phyloP scores from a whole-genome alignment of 257 asterid genomes.

The Capsicum rhomboideum region DNA sequence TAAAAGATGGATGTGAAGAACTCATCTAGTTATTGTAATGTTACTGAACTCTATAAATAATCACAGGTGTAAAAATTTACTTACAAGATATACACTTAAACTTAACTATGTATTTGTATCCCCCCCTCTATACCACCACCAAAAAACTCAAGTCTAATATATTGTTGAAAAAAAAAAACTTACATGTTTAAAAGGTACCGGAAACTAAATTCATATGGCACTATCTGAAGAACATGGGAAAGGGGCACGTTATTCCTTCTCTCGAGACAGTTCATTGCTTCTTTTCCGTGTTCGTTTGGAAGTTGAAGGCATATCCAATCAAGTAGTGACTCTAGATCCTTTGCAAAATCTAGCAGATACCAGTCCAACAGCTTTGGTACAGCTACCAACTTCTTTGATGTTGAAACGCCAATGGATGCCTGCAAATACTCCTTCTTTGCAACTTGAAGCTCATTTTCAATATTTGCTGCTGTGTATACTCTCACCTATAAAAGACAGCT shows the following conservation, averaged over 20 bases:
- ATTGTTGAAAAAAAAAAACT: constrained; percentile 9
- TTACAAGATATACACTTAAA: constrained; percentile 31
- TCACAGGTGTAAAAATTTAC: constrained; percentile 16
- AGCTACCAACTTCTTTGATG: constrained; percentile 32
- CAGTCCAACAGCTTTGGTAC: constrained; percentile 84
- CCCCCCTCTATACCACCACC: constrained; percentile 23
- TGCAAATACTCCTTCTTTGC: constrained; percentile 72
- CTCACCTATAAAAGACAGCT: constrained; percentile 44
- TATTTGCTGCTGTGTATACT: constrained; percentile 61
- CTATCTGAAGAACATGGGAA: constrained; percentile 38
- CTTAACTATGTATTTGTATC: constrained; percentile 18
- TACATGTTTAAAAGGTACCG: constrained; percentile 65
- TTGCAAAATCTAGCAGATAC: constrained; percentile 83
- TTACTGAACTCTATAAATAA: neutral
- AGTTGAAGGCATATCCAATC: constrained; percentile 88
- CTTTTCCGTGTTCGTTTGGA: constrained; percentile 57
- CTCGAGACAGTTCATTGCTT: constrained; percentile 62
- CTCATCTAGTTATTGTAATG: neutral
- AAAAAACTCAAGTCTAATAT: constrained; percentile 11
- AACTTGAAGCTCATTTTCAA: constrained; percentile 71
- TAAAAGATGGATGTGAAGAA: neutral
- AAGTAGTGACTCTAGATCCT: constrained; percentile 68
- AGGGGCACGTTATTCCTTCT: constrained; percentile 34
- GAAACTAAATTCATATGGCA: constrained; percentile 82
- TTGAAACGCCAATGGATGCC: constrained; percentile 71